phyloP scores from a whole-genome alignment of 768 basidiomycete genomes.

The Lentinula guzmanii region DNA sequence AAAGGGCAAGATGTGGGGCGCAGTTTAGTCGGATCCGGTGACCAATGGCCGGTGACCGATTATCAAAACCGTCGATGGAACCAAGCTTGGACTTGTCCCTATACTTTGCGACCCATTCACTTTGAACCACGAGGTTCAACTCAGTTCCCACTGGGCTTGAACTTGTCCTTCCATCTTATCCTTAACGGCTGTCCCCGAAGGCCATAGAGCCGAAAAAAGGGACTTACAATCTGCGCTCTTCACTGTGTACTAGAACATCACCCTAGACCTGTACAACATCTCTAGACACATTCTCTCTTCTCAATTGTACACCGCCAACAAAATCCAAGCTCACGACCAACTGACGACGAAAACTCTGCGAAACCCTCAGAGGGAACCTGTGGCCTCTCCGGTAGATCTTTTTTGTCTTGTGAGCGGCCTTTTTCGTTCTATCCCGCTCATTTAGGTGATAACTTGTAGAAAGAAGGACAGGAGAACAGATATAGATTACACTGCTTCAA shows the following conservation, averaged over 20 bases:
- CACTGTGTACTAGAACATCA: neutral
- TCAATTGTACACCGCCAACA: neutral
- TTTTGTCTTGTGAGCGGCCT: neutral
- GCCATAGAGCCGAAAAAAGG: neutral
- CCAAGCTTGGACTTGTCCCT: neutral
- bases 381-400: neutral
- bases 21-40: neutral
- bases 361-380: neutral
- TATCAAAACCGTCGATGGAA: neutral
- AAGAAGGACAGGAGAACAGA: neutral
- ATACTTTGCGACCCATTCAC: neutral
- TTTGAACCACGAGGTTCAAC: neutral
- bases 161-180: neutral
- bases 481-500: neutral
- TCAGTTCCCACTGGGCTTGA: neutral
- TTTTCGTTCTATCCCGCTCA: neutral
- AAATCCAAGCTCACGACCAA: neutral
- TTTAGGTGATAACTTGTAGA: neutral
- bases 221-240: neutral
- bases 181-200: neutral
- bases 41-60: neutral
- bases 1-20: neutral
- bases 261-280: neutral
- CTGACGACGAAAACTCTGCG: neutral
- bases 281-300: neutral